These are phyloP conservation scores for Syzygium malaccense DNA, from an alignment of 441 rosid species.

Conservation along the genomic window DNA sequence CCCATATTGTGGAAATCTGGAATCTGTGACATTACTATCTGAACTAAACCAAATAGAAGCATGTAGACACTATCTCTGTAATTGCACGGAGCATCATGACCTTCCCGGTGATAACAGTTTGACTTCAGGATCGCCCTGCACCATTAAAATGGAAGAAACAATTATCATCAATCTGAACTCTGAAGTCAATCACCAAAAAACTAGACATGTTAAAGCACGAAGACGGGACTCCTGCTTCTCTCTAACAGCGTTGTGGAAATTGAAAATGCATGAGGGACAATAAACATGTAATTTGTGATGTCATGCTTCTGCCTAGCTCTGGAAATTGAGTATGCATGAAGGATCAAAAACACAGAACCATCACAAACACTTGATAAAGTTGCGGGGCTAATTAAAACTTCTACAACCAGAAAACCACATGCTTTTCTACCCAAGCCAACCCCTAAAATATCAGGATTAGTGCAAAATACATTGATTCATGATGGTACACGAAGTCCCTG, in stretches of 20 bases:
- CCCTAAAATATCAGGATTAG: neutral
- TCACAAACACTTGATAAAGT: neutral
- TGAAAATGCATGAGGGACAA: neutral
- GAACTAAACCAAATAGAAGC: slow-evolving; percentile 21
- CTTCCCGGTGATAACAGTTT: slow-evolving; percentile 55
- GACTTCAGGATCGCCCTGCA: slow-evolving; percentile 55
- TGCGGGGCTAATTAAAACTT: neutral
- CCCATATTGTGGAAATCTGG: slow-evolving; percentile 51
- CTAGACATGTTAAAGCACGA: neutral
- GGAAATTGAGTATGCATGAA: neutral
- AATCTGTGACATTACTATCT: slow-evolving; percentile 24
- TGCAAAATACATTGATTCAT: neutral
- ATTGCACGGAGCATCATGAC: slow-evolving; percentile 37
- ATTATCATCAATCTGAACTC: neutral
- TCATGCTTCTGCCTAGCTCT: neutral
- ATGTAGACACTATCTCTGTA: slow-evolving; percentile 16
- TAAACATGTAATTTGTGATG: neutral
- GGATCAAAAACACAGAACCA: neutral
- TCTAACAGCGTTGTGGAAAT: neutral
- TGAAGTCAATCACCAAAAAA: neutral
- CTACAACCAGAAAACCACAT: neutral
- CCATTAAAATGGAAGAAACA: neutral
- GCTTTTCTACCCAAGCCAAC: neutral
- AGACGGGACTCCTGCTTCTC: neutral
- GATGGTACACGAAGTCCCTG: neutral